Conservation (phyloP, 2,329 filamentous ascomycete species). For the Clathrospora elynae region DNA sequence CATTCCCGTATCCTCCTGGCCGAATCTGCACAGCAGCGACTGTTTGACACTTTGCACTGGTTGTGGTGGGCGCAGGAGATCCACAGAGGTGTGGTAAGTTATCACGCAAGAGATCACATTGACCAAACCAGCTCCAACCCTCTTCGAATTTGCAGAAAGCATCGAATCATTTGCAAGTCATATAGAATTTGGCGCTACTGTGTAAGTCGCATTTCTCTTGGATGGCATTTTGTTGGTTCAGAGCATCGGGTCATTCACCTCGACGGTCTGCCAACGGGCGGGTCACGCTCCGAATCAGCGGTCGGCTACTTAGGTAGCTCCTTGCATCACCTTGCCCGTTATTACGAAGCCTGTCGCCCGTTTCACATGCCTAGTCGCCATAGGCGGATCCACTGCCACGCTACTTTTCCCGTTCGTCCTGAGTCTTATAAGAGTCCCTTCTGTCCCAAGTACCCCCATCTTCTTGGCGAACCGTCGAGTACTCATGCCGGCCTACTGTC, state of each 20-base stretch:
- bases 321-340: constrained; percentile 34
- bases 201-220: constrained; percentile 39
- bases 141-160: constrained; percentile 8
- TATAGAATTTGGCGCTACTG: constrained; percentile 29
- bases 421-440: constrained; percentile 38
- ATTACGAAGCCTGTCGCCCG: constrained; percentile 35
- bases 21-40: constrained; percentile 36
- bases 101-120: constrained; percentile 23
- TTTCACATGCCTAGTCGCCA: constrained; percentile 43
- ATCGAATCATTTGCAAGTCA: constrained; percentile 18
- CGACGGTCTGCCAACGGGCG: constrained; percentile 30
- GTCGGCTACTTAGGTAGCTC: constrained; percentile 31
- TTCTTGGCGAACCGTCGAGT: constrained; percentile 27
- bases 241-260: constrained; percentile 34
- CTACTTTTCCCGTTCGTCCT: constrained; percentile 44
- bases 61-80: constrained; percentile 23
- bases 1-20: constrained; percentile 43
- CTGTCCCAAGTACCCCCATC: constrained; percentile 17
- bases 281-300: constrained; percentile 43
- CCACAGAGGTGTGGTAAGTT: constrained; percentile 32
- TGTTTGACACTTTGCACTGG: constrained; percentile 8
- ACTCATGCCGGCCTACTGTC: constrained; percentile 76
- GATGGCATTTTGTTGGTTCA: constrained; percentile 24
- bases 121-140: constrained; percentile 30
- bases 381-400: constrained; percentile 24